Conservation (phyloP, 2,329 filamentous ascomycete genomes). For the Alternaria solani region DNA sequence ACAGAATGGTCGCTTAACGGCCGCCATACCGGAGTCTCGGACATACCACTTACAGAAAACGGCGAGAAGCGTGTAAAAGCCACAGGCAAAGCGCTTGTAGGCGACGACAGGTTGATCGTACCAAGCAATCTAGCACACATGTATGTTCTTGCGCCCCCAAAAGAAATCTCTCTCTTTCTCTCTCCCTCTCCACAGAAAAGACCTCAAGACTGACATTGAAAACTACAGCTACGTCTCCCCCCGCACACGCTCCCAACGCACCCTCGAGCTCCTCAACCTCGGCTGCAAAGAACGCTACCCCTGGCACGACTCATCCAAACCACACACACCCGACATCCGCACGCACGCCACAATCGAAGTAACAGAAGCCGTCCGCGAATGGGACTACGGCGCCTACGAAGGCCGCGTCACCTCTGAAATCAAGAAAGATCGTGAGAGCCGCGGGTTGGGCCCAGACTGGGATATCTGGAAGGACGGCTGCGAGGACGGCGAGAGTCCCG, state of each 20-base stretch:
- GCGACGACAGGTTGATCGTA: constrained; percentile 83
- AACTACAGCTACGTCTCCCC: constrained; percentile 79
- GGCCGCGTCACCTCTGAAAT: constrained; percentile 64
- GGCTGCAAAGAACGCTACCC: constrained; percentile 74
- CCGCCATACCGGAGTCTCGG: constrained; percentile 78
- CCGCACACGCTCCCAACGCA: constrained; percentile 81
- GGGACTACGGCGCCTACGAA: constrained; percentile 71
- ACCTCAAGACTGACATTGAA: background rate
- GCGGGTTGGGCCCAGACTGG: constrained; percentile 69
- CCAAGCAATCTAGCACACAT: constrained; percentile 83
- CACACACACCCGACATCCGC: constrained; percentile 29
- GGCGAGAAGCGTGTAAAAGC: constrained; percentile 65
- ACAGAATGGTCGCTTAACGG: constrained; percentile 94
- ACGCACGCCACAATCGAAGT: constrained; percentile 57
- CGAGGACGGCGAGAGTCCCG: constrained; percentile 79
- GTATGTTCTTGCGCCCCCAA: constrained; percentile 56
- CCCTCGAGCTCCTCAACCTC: constrained; percentile 86
- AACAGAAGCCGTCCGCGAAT: constrained; percentile 64
- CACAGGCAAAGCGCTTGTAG: constrained; percentile 85
- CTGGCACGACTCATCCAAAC: constrained; percentile 60
- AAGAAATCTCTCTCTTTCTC: background rate
- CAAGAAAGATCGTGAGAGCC: constrained; percentile 53
- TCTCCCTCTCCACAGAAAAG: background rate
- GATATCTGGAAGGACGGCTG: constrained; percentile 90
- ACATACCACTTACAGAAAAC: constrained; percentile 82